Base-by-base conservation (phyloP, 1,139 yeast species). In the Magnusiomyces suaveolens region DNA sequence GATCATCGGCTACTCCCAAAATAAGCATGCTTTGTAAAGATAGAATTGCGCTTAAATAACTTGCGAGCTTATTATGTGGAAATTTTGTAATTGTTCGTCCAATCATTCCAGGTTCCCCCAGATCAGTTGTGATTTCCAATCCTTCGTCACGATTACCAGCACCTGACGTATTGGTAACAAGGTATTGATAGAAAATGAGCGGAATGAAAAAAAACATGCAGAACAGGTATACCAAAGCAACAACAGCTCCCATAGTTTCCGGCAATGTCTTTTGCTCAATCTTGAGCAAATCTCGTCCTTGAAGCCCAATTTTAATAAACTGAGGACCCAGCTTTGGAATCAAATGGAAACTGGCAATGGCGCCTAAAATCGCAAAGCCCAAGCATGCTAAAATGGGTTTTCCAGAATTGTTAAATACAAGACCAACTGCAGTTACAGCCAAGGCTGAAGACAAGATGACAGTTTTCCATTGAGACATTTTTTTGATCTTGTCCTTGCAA, bases 1-100 rank as follows among this genome's bases (percentile, higher is more conserved):
- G 75, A 70, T 92, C 99, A 68, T 92, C 99, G 53, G 95, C 87
- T 29, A 92, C 77, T 0, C 99, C 99, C 52, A 92, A 75, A 53
- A 94, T 72, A 20, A 89, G 78, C 68, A 94, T 90, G 60, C 90
- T 81, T 69, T 88, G 90, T 51, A 92, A 72, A 59, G 95, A 87
- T 58, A 92, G 72, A 14, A 90, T 74, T 1, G 95, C 95, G 63
- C 95, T 83, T 61, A 92, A 75, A 68, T 84, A 92, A 60, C 88
- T 94, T 0, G 96, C 84, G 56, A 92, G 75, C 68, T 85, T 86
- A 62, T 83, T 83, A 65, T 89, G 96, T 1, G 96, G 96, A 66
- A 89, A 89, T 59, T 58, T 51, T 10, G 56, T 56, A 48, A 59
- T 43, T 4, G 59, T 53, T n/a, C 59, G 59, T 52, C 56, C 67